These are phyloP conservation scores for Pulveroboletus sp. DNA, from an alignment of 768 basidiomycete species.

Conservation along the genomic window DNA sequence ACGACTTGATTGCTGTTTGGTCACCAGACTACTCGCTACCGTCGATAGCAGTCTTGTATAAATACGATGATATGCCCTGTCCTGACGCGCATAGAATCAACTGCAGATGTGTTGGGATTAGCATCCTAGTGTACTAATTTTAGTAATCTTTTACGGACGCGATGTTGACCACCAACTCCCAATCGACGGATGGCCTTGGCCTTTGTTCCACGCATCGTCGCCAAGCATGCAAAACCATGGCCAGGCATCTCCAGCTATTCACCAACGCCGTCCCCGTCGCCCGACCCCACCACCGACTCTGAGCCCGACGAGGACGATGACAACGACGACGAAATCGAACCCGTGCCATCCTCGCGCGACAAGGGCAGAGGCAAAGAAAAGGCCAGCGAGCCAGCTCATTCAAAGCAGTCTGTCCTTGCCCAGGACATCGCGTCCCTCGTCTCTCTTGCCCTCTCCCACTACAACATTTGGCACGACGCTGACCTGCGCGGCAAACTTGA, in stretches of 20 bases:
- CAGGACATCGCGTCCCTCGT: conserved; percentile 52
- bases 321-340: neutral
- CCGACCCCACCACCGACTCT: conserved; percentile 5
- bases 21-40: too few species aligned
- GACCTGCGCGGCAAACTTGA: conserved; percentile 53
- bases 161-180: neutral
- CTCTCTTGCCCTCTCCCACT: conserved; percentile 65
- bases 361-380: conserved; percentile 28
- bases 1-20: too few species aligned
- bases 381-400: conserved; percentile 8
- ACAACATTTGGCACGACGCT: conserved; percentile 62
- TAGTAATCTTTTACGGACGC: too few species aligned
- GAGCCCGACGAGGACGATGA: conserved; percentile 2
- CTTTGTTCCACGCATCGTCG: conserved; percentile 48
- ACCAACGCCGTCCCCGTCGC: conserved; percentile 6
- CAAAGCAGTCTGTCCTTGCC: conserved; percentile 25
- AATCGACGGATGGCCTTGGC: conserved; percentile 32
- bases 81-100: too few species aligned
- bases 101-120: neutral
- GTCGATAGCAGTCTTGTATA: too few species aligned
- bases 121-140: too few species aligned
- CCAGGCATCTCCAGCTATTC: conserved; percentile 13
- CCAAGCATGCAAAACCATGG: conserved; percentile 31
- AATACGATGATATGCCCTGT: too few species aligned
- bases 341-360: conserved; percentile 1